Conservation (phyloP, 2,329 filamentous ascomycete genomes). For the Gyromitra esculenta region DNA sequence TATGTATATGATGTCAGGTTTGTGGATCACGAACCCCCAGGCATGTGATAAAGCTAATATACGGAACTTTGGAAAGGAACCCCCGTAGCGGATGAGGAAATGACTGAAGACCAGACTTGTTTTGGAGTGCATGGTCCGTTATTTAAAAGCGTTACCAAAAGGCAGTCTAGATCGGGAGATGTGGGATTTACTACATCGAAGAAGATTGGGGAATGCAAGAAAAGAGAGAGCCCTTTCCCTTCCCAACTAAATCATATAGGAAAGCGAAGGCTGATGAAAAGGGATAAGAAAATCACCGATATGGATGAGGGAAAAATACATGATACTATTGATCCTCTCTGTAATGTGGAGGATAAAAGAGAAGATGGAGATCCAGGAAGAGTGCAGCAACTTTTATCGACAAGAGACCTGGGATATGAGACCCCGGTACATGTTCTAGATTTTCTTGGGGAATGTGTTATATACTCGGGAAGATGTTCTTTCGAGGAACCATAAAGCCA, state of each 20-base stretch:
- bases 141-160: background rate
- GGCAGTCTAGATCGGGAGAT: too few relatives aligned
- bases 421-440: conserved; percentile 18
- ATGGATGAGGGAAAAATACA: background rate
- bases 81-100: background rate
- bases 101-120: background rate
- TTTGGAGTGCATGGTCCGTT: background rate
- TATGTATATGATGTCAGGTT: conserved; percentile 1
- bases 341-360: background rate
- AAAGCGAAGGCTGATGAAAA: background rate
- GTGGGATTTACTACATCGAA: too few relatives aligned
- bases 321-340: background rate
- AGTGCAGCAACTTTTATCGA: background rate
- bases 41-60: background rate
- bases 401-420: background rate
- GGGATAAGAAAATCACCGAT: background rate
- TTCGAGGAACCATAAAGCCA: too few relatives aligned
- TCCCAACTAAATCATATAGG: background rate
- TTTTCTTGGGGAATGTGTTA: conserved; percentile 42
- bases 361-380: too few relatives aligned
- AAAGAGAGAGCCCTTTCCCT: conserved; percentile 15
- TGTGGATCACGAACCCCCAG: background rate
- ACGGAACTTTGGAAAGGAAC: background rate
- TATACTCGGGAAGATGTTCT: conserved; percentile 13
- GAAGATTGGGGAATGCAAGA: background rate